A percentile compares a stretch with the other conserved stretches of the same genome.
Conservation (phyloP, 305 asterid genomes). For the Solanum chacoense region DNA sequence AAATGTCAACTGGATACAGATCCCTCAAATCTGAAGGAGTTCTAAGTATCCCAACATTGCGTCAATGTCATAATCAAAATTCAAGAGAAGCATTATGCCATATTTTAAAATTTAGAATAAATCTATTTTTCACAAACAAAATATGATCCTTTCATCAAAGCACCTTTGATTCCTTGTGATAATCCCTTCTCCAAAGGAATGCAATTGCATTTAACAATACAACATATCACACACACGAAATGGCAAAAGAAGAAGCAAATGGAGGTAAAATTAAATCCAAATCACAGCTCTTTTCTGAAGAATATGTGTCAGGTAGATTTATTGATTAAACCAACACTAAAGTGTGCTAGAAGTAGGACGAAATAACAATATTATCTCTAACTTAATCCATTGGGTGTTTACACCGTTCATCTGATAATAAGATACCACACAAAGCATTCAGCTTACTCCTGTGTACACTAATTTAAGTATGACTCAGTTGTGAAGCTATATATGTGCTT, state of each 20-base stretch:
- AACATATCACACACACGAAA: background rate
- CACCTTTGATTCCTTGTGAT: background rate
- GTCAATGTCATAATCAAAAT: background rate
- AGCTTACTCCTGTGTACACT: background rate
- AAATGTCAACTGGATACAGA: background rate
- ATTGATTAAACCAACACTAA: background rate
- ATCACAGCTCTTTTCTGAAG: background rate
- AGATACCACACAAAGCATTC: background rate
- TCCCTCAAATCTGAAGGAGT: background rate
- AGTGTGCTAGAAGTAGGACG: background rate
- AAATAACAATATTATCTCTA: background rate
- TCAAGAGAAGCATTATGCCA: background rate
- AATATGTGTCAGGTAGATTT: background rate
- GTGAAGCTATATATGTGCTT: background rate
- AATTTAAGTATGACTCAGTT: background rate
- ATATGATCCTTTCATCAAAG: background rate
- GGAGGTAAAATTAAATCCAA: background rate
- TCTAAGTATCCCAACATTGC: background rate
- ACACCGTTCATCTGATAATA: background rate
- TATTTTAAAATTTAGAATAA: background rate
- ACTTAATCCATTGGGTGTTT: background rate
- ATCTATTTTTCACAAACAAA: background rate
- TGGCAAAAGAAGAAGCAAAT: background rate
- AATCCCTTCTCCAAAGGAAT: background rate
- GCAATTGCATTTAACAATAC: background rate